These are phyloP conservation scores for Hordeum marinum DNA, from an alignment of 176 grass and related monocot genomes.

Conservation along the genomic window DNA sequence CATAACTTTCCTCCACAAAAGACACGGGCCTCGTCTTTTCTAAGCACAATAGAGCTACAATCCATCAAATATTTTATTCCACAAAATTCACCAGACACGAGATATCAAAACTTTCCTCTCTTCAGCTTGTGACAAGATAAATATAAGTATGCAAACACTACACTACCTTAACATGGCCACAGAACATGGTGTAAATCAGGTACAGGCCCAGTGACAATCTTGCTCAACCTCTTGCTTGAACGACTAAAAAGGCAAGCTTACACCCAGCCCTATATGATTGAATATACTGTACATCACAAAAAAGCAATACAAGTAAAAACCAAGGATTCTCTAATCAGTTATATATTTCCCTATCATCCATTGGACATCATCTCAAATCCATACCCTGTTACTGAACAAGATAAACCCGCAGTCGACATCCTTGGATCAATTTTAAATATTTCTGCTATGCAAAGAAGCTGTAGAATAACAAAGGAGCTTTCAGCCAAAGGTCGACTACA, in stretches of 20 bases:
- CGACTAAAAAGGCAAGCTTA: slow-evolving; percentile 13
- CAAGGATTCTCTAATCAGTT: neutral
- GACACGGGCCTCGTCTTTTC: slow-evolving; percentile 14
- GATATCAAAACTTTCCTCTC: neutral
- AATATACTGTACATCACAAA: neutral
- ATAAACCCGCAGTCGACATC: neutral
- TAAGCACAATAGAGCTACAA: neutral
- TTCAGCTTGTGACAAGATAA: neutral
- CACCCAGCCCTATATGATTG: slow-evolving; percentile 1
- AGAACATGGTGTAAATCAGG: neutral
- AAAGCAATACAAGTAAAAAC: neutral
- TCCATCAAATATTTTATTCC: neutral
- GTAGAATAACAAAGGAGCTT: neutral
- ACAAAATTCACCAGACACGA: neutral
- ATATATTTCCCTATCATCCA: neutral
- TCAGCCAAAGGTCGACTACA: neutral
- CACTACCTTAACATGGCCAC: neutral
- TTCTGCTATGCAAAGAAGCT: neutral
- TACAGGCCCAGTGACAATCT: neutral
- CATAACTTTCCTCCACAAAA: slow-evolving; percentile 12
- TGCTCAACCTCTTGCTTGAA: neutral
- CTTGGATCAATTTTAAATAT: neutral
- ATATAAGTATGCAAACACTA: neutral
- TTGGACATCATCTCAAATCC: neutral
- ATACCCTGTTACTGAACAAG: slow-evolving; percentile 1